Base-by-base conservation (phyloP, 1,284 basidiomycete genomes). In the Ustilago esculenta region DNA sequence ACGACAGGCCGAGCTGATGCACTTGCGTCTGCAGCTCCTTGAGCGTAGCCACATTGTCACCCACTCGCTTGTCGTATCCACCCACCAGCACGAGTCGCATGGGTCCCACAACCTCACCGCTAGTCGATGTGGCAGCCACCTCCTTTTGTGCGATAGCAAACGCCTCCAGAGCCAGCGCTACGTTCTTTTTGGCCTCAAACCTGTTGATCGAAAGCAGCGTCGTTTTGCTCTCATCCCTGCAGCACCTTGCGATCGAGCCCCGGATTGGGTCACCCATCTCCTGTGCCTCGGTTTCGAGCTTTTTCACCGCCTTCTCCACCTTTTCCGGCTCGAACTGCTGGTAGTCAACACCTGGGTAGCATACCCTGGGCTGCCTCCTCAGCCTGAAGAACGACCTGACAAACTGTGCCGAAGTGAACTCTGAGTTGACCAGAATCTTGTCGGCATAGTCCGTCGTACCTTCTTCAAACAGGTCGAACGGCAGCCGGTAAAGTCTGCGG, bases 171-270 rank as follows among this genome's bases (percentile, higher is more conserved):
- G 94, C 94, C 2, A 98, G 85, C 0, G 87, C 87, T 0, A 87
- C 86, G 72, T 98, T 95, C 84, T 98, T 98, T 85, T 98, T 98
- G 67, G 87, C 88, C 83, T 98, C 95, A 77, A 96, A 98, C 1
- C 95, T 90, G 81, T 98, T 98, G 47, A 98, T 85, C 0, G 94
- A 97, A 0, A 98, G 76, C 2, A 98, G 82, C 0, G 90, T 93
- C 1, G 90, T 91, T 4, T 86, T 56, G 23, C 49, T 40, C n/a
- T 42, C 24, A 24, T 61, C 64, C 29, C 51, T 17, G 36, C 68
- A 71, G 15, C 65, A 49, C 1, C 44, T 15, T 8, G 53, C 51
- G 32, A 71, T 57, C 24, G 50, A 45, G 6, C 30, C 34, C 9
- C 51, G 35, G 14, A 74, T 56, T 9, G 48, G 51, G 17, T 68